Conservation (phyloP, 1,284 basidiomycete genomes). For the Austropuccinia psidii region DNA sequence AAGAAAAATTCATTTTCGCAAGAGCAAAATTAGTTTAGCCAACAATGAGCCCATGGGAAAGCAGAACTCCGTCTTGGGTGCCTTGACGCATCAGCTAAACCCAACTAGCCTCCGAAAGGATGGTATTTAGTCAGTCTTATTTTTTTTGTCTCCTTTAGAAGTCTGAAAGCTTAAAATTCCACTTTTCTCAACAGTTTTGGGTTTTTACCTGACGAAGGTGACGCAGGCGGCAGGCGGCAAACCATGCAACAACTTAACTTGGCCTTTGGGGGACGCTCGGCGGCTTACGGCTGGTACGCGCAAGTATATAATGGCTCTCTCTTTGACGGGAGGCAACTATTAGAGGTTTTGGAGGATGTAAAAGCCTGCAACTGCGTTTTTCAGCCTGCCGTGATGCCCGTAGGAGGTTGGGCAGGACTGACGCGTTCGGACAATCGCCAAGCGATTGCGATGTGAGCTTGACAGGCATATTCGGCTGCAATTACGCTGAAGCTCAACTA, state of each 20-base stretch:
- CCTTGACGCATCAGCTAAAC: no score
- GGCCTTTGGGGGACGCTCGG: conserved; percentile 38
- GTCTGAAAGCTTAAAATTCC: no score
- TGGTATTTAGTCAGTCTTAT: no score
- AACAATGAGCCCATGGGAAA: no score
- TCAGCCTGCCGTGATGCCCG: conserved; percentile 46
- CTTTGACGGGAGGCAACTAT: conserved; percentile 46
- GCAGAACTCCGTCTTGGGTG: no score
- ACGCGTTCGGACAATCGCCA: conserved; percentile 45
- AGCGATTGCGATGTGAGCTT: conserved; percentile 39
- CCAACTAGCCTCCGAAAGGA: no score
- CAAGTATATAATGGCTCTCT: conserved; percentile 45
- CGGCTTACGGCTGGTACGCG: conserved; percentile 47
- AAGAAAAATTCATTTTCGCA: no score
- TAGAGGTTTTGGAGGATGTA: conserved; percentile 45
- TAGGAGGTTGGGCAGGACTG: conserved; percentile 41
- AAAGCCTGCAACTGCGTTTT: conserved; percentile 46
- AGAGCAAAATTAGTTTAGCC: no score
- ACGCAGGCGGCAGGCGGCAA: conserved; percentile 41
- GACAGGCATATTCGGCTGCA: background rate
- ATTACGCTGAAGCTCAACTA: background rate
- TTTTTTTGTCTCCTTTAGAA: no score
- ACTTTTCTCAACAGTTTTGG: conserved; percentile 1
- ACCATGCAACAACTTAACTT: conserved; percentile 44
- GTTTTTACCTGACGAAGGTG: conserved; percentile 32